These are phyloP conservation scores for Drosera capensis DNA, from an alignment of 148 eudicot genomes.

Conservation along the genomic window DNA sequence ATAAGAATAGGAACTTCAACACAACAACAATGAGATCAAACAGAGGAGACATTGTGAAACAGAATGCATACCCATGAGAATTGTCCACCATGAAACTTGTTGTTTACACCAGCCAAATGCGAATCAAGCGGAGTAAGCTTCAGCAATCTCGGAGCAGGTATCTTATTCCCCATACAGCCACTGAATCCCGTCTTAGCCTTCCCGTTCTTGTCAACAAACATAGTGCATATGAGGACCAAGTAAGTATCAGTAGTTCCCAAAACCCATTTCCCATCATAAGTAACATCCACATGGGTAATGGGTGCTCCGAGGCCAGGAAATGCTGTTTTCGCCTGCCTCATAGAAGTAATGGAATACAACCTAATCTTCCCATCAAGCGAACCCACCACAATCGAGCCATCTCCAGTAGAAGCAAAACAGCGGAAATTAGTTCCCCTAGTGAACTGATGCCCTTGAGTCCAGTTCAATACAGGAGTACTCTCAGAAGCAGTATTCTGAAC, in stretches of 20 bases:
- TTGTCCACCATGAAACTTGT: conserved; percentile 35
- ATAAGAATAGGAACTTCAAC: too few relatives aligned
- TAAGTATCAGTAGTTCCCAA: conserved; percentile 92
- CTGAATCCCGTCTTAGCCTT: conserved; percentile 78
- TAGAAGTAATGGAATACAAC: conserved; percentile 76
- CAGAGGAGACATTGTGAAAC: too few relatives aligned
- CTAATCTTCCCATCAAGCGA: conserved; percentile 95
- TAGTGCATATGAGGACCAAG: conserved; percentile 77
- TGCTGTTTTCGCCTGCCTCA: conserved; percentile 98
- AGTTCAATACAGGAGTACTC: conserved; percentile 60
- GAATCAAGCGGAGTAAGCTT: conserved; percentile 40
- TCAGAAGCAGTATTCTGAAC: conserved; percentile 46
- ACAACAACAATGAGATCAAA: too few relatives aligned
- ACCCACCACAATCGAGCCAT: conserved; percentile 93
- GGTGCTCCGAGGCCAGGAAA: conserved; percentile 95
- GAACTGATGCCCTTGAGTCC: conserved; percentile 97
- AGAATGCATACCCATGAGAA: conserved; percentile 35
- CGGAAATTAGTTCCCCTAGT: conserved; percentile 88
- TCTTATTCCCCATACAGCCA: conserved; percentile 86
- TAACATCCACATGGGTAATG: conserved; percentile 85
- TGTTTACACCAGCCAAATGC: conserved; percentile 30
- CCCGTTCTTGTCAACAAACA: conserved; percentile 90
- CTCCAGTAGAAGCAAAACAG: conserved; percentile 93
- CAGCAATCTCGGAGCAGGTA: conserved; percentile 70
- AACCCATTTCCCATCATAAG: conserved; percentile 97